A percentile compares a stretch with the other conserved stretches of the same genome.
These are phyloP conservation scores for Pythium pectinolyticum DNA, from an alignment of 352 stramenopile species.

Conservation along the genomic window DNA sequence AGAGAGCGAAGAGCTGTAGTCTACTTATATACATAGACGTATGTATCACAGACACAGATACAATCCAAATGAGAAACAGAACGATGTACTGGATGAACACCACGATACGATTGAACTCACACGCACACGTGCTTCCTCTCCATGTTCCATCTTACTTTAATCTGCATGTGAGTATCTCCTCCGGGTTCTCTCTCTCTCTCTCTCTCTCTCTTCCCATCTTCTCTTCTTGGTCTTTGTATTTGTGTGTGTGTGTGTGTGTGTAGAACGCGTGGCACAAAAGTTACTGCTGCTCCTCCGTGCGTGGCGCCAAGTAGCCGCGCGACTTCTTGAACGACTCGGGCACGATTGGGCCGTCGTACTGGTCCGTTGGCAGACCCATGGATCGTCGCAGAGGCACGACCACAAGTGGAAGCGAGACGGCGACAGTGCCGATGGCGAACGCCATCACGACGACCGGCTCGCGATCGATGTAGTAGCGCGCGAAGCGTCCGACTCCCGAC, in stretches of 20 bases:
- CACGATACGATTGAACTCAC: too few relatives aligned
- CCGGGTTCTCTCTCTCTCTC: neutral
- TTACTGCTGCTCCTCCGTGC: slow-evolving; percentile 34
- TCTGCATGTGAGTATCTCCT: neutral
- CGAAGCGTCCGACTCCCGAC: slow-evolving; percentile 57
- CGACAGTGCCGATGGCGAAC: slow-evolving; percentile 71
- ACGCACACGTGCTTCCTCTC: neutral
- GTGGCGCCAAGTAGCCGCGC: slow-evolving; percentile 58
- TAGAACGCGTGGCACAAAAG: too few relatives aligned
- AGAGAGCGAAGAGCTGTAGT: too few relatives aligned
- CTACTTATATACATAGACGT: too few relatives aligned
- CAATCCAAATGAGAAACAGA: too few relatives aligned
- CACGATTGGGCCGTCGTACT: slow-evolving; percentile 87
- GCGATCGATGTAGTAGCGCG: slow-evolving; percentile 82
- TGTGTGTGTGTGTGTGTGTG: neutral
- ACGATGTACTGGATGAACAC: neutral
- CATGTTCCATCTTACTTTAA: neutral
- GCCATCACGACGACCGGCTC: slow-evolving; percentile 87
- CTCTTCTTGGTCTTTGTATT: neutral
- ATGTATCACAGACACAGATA: too few relatives aligned
- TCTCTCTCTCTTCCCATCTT: neutral
- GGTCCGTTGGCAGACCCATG: slow-evolving; percentile 83
- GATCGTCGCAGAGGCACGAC: slow-evolving; percentile 84
- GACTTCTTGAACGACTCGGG: slow-evolving; percentile 75
- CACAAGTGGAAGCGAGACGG: slow-evolving; percentile 65